Base-by-base conservation (phyloP, 306 rosid species). In the Sechiopsis laciniata region DNA sequence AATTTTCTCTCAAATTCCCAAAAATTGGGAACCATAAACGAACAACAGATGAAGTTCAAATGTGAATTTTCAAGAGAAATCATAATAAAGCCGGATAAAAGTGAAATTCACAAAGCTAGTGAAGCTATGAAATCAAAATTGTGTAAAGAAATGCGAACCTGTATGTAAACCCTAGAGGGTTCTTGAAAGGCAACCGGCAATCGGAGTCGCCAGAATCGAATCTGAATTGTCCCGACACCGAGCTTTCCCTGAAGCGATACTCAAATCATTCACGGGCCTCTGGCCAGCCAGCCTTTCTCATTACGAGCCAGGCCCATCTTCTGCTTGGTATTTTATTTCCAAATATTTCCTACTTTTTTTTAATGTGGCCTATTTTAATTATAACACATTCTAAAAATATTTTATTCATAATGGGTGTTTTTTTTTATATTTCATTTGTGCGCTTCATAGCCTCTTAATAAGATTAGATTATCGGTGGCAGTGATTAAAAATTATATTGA, bases 171-270 rank as follows among this genome's bases (percentile, higher is more conserved):
- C 67, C 67, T 61, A 61, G 67, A 61, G 67, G 45, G 46, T 61
- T 61, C 67, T 26, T 61, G 10, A 29, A 29, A 61, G 66, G 42
- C 45, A 24, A 60, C 66, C 37, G 42, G 42, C 37, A 22, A 60
- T 60, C 66, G 66, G 66, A 60, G 66, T 22, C 35, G 66, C 66
- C 42, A 60, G 45, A 61, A 45, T 61, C 67, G 67, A 61, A 12
- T 61, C 67, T 61, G 67, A 29, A 61, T 61, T 61, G 46, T 61
- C 67, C 62, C 45, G 67, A 61, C 67, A 29, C 45, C 67, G 19
- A 26, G 6, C 13, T 29, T 15, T 61, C 37, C 20, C 45, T 37
- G 45, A 37, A 37, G 45, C 45, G 45, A 37, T 37, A 5, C 8
- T 37, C 45, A 37, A 37, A 37, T 0, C 45, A 6, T 6, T 61